Conservation (phyloP, 2,329 filamentous ascomycete species). For the Colletotrichum aenigma region DNA sequence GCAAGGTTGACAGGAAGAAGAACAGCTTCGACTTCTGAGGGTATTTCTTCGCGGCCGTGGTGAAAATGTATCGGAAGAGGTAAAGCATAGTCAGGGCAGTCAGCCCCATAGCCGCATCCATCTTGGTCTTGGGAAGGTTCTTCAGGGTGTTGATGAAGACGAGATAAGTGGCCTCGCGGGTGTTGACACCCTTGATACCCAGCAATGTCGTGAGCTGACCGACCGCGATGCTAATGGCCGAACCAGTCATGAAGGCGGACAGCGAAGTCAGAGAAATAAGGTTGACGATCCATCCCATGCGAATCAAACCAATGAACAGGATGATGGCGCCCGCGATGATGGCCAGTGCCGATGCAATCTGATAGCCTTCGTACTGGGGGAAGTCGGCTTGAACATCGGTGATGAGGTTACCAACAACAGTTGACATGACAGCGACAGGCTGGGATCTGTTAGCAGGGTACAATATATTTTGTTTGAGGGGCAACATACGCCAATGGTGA, state of each 20-base stretch:
- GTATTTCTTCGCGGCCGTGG: conserved; percentile 68
- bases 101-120: conserved; percentile 91
- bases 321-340: conserved; percentile 81
- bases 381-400: conserved; percentile 60
- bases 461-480: neutral
- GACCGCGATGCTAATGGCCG: conserved; percentile 83
- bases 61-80: conserved; percentile 70
- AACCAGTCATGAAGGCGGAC: conserved; percentile 96
- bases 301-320: conserved; percentile 76
- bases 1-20: conserved; percentile 91
- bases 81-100: conserved; percentile 82
- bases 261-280: conserved; percentile 90
- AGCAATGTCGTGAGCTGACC: conserved; percentile 85
- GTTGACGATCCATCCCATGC: conserved; percentile 89
- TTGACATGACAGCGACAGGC: conserved; percentile 96
- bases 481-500: conserved; percentile 84
- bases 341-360: conserved; percentile 79
- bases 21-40: conserved; percentile 74
- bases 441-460: conserved; percentile 33
- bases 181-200: conserved; percentile 78
- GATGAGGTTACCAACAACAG: conserved; percentile 84
- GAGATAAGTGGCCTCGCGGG: conserved; percentile 76
- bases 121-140: conserved; percentile 64
- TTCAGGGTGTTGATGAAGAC: conserved; percentile 86
- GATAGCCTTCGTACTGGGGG: conserved; percentile 63